phyloP scores from a whole-genome alignment of 2,329 filamentous ascomycete genomes.

The Curvularia spicifera region DNA sequence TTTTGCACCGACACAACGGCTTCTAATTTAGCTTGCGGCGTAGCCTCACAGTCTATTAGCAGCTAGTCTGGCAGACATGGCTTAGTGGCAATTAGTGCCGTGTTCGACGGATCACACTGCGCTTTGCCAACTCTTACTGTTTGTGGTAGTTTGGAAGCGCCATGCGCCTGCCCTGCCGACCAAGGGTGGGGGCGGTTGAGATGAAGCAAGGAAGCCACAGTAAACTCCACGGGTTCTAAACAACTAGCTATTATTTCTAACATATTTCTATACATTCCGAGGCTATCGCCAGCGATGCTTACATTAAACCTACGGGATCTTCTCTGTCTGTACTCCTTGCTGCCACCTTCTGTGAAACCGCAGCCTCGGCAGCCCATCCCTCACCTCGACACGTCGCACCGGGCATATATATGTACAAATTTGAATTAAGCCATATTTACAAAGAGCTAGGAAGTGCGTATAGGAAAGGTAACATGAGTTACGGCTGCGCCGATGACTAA shows the following conservation, averaged over 20 bases:
- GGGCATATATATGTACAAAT: background rate
- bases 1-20: background rate
- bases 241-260: background rate
- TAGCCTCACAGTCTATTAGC: background rate
- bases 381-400: background rate
- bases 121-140: background rate
- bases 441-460: background rate
- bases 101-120: background rate
- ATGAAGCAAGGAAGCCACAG: background rate
- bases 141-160: background rate
- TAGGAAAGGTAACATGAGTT: background rate
- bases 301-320: background rate
- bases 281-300: background rate
- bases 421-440: background rate
- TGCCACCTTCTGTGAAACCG: background rate
- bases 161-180: background rate
- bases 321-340: background rate
- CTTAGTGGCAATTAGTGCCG: constrained; percentile 7
- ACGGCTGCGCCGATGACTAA: background rate
- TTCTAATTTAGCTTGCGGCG: background rate
- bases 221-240: background rate
- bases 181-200: background rate
- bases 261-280: background rate
- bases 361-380: background rate
- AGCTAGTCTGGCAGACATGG: background rate